Evolutionary conservation across 2,329 filamentous ascomycete genomes (phyloP).

Genomic region (Sclerotinia minor): DNA sequence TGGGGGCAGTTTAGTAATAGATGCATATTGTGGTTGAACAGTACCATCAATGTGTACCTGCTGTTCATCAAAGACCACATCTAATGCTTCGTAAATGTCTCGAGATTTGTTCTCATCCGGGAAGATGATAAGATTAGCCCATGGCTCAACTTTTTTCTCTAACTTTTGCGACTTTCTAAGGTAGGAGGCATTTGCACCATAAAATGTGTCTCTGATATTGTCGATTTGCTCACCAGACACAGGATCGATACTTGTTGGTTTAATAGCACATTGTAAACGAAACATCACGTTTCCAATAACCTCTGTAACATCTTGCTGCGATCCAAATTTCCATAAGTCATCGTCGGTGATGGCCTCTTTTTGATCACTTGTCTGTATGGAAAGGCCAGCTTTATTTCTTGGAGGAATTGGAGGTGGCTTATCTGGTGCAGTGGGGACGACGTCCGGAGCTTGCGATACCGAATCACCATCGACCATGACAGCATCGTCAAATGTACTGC

Average conservation of each 20-base stretch:
- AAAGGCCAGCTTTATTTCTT: constrained; percentile 40
- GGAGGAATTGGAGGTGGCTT: constrained; percentile 42
- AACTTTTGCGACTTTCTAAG: constrained; percentile 53
- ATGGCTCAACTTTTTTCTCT: constrained; percentile 47
- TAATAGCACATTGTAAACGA: constrained; percentile 86
- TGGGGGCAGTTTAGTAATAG: constrained; percentile 75
- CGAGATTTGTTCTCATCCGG: constrained; percentile 52
- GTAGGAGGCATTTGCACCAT: constrained; percentile 61
- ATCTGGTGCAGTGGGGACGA: constrained; percentile 32
- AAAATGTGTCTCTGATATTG: constrained; percentile 70
- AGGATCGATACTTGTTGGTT: constrained; percentile 61
- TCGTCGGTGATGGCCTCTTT: constrained; percentile 38
- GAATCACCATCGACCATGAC: constrained; percentile 44
- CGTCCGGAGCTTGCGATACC: constrained; percentile 19
- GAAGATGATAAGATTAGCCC: constrained; percentile 60
- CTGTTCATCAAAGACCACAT: constrained; percentile 80
- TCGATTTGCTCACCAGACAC: constrained; percentile 77
- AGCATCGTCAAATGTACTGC: constrained; percentile 28
- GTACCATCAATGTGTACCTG: constrained; percentile 66
- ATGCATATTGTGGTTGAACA: constrained; percentile 63
- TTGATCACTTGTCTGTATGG: constrained; percentile 38
- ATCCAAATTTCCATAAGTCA: constrained; percentile 42
- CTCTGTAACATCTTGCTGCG: constrained; percentile 92
- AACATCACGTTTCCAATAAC: constrained; percentile 92
- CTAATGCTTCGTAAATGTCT: constrained; percentile 80